Evolutionary conservation across 768 basidiomycete genomes (phyloP), one percentile per base, ranked within the genome.

Genomic region (Hericium rajendrae): DNA sequence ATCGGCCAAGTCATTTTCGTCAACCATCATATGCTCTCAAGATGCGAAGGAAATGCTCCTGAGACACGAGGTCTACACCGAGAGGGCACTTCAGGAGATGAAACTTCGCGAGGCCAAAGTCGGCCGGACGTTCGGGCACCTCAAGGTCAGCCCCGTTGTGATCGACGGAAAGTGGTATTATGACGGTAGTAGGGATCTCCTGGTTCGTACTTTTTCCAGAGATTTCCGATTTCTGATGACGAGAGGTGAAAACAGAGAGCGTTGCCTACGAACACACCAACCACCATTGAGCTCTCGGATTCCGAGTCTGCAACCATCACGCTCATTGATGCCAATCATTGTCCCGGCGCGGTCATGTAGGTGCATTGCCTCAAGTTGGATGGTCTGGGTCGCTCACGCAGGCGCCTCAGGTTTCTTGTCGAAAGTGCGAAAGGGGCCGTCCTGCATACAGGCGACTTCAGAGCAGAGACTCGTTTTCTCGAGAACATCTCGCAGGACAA

Each of bases 401-500:
- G 9, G 6, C 24, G n/a, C 2, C 13, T 32, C 61, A 95, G 93
- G 88, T 95, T 88, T 65, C 77, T 94, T 16, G 81, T 95, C 48
- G 86, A 91, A 68, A 86, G 88, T 16, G 57, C 74, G 3, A 69
- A 77, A 56, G 83, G 85, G 8, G 77, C 90, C 0, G 75, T 97
- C 28, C 80, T 99, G 10, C 93, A 97, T 66, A 97, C 95, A 0
- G 95, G 95, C 38, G 95, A 99, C 69, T 78, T 98, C 56, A 82
- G 95, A 38, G 90, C 90, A 1, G 95, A 99, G 67, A 79, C 84
- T 1, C 85, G 82, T 76, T 88, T 90, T 63, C 68, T 97, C 22
- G 78, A 87, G 8, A 76, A 78, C 2, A 70, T 97, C 1, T 71
- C 68, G 24, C 79, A 80, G 24, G 90, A 92, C 64, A 86, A 87